Percentiles rank a stretch among this genome's conserved stretches.
phyloP scores from a whole-genome alignment of 2,329 filamentous ascomycete genomes.

The Fusarium odoratissimum region DNA sequence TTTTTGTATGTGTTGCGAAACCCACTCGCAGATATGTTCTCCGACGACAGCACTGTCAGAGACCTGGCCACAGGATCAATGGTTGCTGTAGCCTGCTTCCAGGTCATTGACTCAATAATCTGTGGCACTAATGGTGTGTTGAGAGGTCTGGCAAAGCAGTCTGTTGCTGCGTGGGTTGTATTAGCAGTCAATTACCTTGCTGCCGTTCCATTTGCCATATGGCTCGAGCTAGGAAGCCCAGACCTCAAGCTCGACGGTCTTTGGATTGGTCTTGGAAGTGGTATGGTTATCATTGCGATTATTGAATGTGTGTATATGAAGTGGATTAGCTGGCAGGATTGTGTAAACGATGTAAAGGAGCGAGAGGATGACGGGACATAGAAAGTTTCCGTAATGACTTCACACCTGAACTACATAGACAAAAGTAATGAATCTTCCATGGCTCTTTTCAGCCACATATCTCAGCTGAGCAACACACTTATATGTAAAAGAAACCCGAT shows the following conservation, averaged over 20 bases:
- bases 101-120: conserved; percentile 35
- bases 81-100: conserved; percentile 33
- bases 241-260: conserved; percentile 42
- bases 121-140: conserved; percentile 37
- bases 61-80: conserved; percentile 27
- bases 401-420: neutral
- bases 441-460: neutral
- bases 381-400: neutral
- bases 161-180: conserved; percentile 37
- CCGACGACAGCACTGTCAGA: conserved; percentile 28
- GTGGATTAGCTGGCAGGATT: conserved; percentile 41
- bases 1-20: conserved; percentile 27
- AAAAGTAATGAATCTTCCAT: neutral
- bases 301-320: conserved; percentile 42
- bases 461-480: neutral
- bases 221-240: conserved; percentile 33
- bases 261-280: conserved; percentile 41
- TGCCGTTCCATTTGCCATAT: conserved; percentile 36
- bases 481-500: no score
- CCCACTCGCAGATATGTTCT: conserved; percentile 31
- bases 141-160: conserved; percentile 35
- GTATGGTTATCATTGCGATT: conserved; percentile 41
- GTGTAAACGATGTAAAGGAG: conserved; percentile 38
- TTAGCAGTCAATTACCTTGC: conserved; percentile 35
- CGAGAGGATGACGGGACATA: conserved; percentile 35